Evolutionary conservation across 2,329 filamentous ascomycete species (phyloP).

Genomic region (Botrytis squamosa): DNA sequence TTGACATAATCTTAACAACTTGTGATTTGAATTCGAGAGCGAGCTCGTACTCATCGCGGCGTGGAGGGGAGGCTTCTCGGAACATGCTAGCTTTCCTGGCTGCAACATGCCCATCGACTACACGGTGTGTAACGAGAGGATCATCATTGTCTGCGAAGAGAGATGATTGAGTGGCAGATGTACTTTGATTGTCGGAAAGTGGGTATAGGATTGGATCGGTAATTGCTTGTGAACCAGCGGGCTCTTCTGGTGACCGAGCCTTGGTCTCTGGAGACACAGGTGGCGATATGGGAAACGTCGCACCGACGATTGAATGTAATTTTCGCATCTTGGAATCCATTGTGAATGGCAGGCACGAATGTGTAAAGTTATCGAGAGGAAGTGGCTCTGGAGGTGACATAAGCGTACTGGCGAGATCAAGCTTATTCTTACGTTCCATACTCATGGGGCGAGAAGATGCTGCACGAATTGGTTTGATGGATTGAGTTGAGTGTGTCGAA

Average conservation of each 20-base stretch:
- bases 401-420: slow-evolving; percentile 46
- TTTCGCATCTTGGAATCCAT: slow-evolving; percentile 34
- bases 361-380: slow-evolving; percentile 51
- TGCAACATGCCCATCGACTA: slow-evolving; percentile 48
- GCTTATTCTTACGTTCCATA: slow-evolving; percentile 32
- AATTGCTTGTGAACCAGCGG: slow-evolving; percentile 39
- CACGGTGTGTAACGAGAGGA: slow-evolving; percentile 40
- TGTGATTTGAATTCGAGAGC: slow-evolving; percentile 53
- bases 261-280: slow-evolving; percentile 55
- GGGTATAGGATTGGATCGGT: slow-evolving; percentile 61
- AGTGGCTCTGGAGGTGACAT: slow-evolving; percentile 62
- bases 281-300: slow-evolving; percentile 50
- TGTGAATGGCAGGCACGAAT: slow-evolving; percentile 24
- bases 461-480: slow-evolving; percentile 30
- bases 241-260: slow-evolving; percentile 27
- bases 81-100: slow-evolving; percentile 41
- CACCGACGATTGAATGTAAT: slow-evolving; percentile 40
- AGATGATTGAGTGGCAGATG: slow-evolving; percentile 48
- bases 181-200: slow-evolving; percentile 41
- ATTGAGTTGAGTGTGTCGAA: neutral
- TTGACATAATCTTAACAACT: slow-evolving; percentile 43
- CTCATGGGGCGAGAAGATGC: slow-evolving; percentile 29
- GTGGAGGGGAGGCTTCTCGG: slow-evolving; percentile 47
- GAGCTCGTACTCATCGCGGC: slow-evolving; percentile 53
- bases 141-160: slow-evolving; percentile 50